Evolutionary conservation across 805 yeast genomes (phyloP), one percentile per base, ranked within the genome.

Genomic region (Barnettozyma botsteinii): DNA sequence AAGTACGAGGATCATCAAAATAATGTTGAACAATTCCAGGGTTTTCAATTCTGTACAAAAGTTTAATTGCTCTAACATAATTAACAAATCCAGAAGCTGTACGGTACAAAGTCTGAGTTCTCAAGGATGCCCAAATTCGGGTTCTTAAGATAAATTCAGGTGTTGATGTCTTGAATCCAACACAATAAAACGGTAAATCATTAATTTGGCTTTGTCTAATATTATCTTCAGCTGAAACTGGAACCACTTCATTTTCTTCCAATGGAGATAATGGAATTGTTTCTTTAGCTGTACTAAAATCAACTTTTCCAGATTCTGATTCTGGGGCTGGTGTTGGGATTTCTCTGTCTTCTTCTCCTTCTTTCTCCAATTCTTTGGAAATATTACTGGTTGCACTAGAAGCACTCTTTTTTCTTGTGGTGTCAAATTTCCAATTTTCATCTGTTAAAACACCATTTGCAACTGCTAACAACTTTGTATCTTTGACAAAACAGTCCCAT

Each of bases 61-160:
- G 62, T 48, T 79, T 79, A 23, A 88, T 71, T 0, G 96, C 96
- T 27, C 72, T 71, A 12, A 74, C 66, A 55, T 87, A 87, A 56
- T 86, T 86, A 75, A 75, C 75, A 54, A 88, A 86, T 0, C 96
- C 96, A 0, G 89, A 76, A 3, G 85, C 69, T 0, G 96, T 87
- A 29, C 96, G 66, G 54, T 81, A 88, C 39, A 87, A 65, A 0
- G 96, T 87, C 55, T 87, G 96, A 2, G 85, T 75, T 52, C 95
- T 69, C 39, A 84, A 62, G 0, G 95, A 85, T 0, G 95, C 85
- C 96, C 96, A 87, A 2, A 86, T 71, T 53, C 95, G 69, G 0
- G 95, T 86, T 57, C 94, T 65, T 46, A 82, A 56, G 3, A 77
- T 71, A 49, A 72, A 76, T 40, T 78, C 79, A 0, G 84, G 79